Conservation (phyloP, 345 rosid genomes). For the Jatropha curcas region DNA sequence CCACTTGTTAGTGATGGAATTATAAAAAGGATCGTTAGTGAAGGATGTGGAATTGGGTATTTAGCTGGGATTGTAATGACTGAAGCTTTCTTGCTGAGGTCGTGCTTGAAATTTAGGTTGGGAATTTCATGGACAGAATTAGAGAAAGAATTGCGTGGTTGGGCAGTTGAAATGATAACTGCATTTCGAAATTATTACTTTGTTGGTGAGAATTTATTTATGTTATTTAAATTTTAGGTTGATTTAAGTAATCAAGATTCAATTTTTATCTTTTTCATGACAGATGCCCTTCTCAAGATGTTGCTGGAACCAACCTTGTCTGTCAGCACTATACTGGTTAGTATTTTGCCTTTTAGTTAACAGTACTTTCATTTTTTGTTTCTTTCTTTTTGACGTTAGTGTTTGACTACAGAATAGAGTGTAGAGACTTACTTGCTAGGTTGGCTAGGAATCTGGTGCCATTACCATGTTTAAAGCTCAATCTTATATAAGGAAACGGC, state of each 20-base stretch:
- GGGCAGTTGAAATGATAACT: slow-evolving; percentile 42
- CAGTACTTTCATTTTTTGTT: neutral
- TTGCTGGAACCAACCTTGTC: slow-evolving; percentile 61
- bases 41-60: slow-evolving; percentile 44
- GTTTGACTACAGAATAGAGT: neutral
- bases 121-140: slow-evolving; percentile 34
- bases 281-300: slow-evolving; percentile 63
- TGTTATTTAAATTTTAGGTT: neutral
- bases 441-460: neutral
- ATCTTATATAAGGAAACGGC: neutral
- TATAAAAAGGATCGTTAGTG: slow-evolving; percentile 32
- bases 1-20: slow-evolving; percentile 47
- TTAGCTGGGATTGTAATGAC: slow-evolving; percentile 73
- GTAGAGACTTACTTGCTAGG: neutral
- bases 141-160: slow-evolving; percentile 42
- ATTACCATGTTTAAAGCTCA: neutral
- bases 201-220: slow-evolving; percentile 45
- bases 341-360: slow-evolving; percentile 28
- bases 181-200: slow-evolving; percentile 55
- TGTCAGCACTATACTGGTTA: slow-evolving; percentile 49
- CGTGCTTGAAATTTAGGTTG: slow-evolving; percentile 53
- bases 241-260: neutral
- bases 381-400: neutral
- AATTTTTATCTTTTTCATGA: slow-evolving; percentile 6
- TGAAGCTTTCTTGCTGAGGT: slow-evolving; percentile 54